These are phyloP conservation scores for Boletus sp. DNA, from an alignment of 1,284 basidiomycete species.

Conservation along the genomic window DNA sequence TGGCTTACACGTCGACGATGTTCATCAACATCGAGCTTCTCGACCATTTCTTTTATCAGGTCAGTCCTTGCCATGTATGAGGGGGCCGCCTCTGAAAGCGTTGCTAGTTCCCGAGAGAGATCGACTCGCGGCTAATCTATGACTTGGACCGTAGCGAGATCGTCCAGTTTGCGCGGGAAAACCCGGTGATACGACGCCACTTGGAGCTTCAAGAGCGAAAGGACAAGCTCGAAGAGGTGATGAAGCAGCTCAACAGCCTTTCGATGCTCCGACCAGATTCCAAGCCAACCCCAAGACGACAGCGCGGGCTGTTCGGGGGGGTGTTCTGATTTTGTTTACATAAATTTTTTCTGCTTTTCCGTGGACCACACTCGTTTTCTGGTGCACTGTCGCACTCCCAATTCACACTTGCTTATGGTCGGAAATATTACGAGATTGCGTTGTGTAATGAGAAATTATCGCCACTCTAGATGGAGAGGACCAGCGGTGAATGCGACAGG, in stretches of 20 bases:
- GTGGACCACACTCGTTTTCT: constrained; percentile 17
- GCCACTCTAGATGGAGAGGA: constrained; percentile 13
- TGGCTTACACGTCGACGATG: constrained; percentile 94
- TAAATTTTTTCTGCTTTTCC: neutral
- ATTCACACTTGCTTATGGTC: neutral
- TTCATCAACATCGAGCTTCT: constrained; percentile 98
- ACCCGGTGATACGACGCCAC: constrained; percentile 81
- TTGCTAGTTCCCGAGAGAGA: constrained; percentile 89
- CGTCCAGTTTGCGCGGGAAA: constrained; percentile 88
- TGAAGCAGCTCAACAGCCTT: constrained; percentile 85
- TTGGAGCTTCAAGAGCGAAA: constrained; percentile 96
- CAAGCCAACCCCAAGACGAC: constrained; percentile 62
- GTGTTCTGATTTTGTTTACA: constrained; percentile 44
- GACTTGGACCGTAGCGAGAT: constrained; percentile 87
- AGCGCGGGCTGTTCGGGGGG: constrained; percentile 69
- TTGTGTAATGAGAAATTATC: constrained; percentile 19
- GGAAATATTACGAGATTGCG: constrained; percentile 1
- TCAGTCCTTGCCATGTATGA: constrained; percentile 34
- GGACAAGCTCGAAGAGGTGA: constrained; percentile 96
- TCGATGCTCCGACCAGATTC: constrained; percentile 78
- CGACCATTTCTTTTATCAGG: constrained; percentile 98
- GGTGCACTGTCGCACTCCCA: neutral
- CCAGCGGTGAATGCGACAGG: neutral
- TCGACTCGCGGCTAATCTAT: constrained; percentile 91
- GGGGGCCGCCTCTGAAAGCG: neutral